phyloP scores from a whole-genome alignment of 805 yeast species.

The Candida montana region DNA sequence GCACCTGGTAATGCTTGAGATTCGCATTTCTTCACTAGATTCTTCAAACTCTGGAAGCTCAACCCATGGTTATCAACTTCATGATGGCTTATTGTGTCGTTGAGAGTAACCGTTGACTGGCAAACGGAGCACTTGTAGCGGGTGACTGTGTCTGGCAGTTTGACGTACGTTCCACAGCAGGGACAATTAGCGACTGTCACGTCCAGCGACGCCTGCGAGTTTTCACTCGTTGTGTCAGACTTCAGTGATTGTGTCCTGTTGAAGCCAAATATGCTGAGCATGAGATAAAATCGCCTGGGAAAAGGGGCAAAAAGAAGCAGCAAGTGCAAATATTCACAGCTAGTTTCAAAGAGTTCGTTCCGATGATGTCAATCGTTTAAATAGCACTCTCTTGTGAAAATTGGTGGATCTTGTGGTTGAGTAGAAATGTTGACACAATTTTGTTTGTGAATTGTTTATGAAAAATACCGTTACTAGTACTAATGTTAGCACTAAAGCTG shows the following conservation, averaged over 20 bases:
- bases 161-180: slow-evolving; percentile 43
- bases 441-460: no score
- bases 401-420: neutral
- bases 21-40: slow-evolving; percentile 7
- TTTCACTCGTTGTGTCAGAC: slow-evolving; percentile 5
- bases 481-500: no score
- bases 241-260: neutral
- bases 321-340: neutral
- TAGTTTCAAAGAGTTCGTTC: no score
- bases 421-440: neutral
- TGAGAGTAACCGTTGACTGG: slow-evolving; percentile 38
- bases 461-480: no score
- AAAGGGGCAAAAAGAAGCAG: neutral
- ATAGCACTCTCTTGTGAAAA: neutral
- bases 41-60: slow-evolving; percentile 3
- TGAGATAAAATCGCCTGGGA: neutral
- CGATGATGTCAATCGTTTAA: neutral
- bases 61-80: neutral
- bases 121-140: slow-evolving; percentile 61
- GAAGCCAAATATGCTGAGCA: slow-evolving; percentile 2
- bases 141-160: slow-evolving; percentile 29
- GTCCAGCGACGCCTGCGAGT: slow-evolving; percentile 3
- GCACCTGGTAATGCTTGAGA: neutral
- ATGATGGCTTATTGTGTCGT: neutral
- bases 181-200: slow-evolving; percentile 28